Evolutionary conservation across 148 eudicot genomes (phyloP).

Genomic region (Chenopodium quinoa): DNA sequence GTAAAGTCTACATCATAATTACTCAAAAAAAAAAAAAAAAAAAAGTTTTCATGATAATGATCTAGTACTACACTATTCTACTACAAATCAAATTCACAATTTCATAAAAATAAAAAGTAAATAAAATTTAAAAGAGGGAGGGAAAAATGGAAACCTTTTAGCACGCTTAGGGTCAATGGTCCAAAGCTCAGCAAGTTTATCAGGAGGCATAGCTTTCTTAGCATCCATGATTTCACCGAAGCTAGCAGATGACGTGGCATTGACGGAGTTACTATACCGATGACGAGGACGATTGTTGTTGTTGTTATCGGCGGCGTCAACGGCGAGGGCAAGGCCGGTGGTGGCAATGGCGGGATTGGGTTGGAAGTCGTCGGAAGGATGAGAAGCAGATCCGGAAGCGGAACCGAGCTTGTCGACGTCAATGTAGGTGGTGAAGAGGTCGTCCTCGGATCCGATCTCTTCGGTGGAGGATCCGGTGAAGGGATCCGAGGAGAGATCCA

Average conservation of each 20-base stretch:
- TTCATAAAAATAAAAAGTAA: too few relatives aligned
- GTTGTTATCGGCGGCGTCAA: not conserved
- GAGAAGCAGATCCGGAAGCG: slow-evolving; percentile 7
- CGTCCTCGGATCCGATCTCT: slow-evolving; percentile 46
- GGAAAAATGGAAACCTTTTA: slow-evolving; percentile 37
- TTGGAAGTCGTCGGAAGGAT: not conserved
- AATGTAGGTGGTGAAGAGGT: slow-evolving; percentile 53
- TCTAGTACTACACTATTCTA: too few relatives aligned
- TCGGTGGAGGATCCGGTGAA: slow-evolving; percentile 34
- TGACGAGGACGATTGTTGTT: slow-evolving; percentile 16
- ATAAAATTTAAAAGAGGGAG: too few relatives aligned
- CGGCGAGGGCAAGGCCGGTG: not conserved
- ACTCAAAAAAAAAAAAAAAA: too few relatives aligned
- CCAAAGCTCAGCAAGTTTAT: slow-evolving; percentile 58
- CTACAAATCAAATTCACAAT: too few relatives aligned
- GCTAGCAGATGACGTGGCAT: slow-evolving; percentile 27
- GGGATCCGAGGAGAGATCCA: slow-evolving; percentile 45
- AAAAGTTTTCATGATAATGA: too few relatives aligned
- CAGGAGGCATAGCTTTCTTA: slow-evolving; percentile 51
- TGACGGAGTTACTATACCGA: slow-evolving; percentile 40
- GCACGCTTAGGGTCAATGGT: slow-evolving; percentile 64
- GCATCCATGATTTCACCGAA: slow-evolving; percentile 44
- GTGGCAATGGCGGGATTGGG: not conserved
- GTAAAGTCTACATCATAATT: too few relatives aligned
- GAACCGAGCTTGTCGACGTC: slow-evolving; percentile 41